Evolutionary conservation across 169 alveolate genomes (phyloP).

Genomic region (Cryptosporidium viatorum): DNA sequence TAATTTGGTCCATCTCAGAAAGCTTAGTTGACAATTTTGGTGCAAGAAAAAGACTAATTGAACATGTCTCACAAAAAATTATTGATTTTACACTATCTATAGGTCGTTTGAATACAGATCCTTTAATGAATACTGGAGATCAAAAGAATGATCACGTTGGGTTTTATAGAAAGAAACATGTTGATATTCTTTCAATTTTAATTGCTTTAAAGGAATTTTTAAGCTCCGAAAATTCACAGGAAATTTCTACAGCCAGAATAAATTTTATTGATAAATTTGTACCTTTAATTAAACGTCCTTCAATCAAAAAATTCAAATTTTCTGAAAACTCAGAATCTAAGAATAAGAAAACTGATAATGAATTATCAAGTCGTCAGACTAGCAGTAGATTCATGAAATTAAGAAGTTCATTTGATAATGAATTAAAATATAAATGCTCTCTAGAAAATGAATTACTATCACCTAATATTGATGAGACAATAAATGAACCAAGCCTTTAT

Average conservation of each 20-base stretch:
- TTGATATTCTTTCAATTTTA: slow-evolving; percentile 16
- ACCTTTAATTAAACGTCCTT: slow-evolving; percentile 2
- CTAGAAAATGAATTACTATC: not conserved
- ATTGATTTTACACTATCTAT: slow-evolving; percentile 3
- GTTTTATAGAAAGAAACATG: slow-evolving; percentile 26
- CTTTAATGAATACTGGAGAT: slow-evolving; percentile 46
- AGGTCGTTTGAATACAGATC: slow-evolving; percentile 18
- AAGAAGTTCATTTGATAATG: slow-evolving; percentile 1
- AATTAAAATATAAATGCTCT: not conserved
- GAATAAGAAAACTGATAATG: not conserved
- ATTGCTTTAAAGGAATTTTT: slow-evolving; percentile 13
- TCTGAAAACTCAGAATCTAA: not conserved
- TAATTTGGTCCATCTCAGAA: slow-evolving; percentile 53
- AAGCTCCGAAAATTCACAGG: slow-evolving; percentile 8
- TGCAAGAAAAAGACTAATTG: slow-evolving; percentile 37
- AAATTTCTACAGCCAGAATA: slow-evolving; percentile 3
- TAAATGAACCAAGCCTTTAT: slow-evolving; percentile 7
- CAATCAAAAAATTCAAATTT: not conserved
- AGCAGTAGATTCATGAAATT: slow-evolving; percentile 2
- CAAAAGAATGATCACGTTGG: not conserved
- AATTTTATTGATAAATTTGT: slow-evolving; percentile 26
- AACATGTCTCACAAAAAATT: slow-evolving; percentile 5
- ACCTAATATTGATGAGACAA: not conserved
- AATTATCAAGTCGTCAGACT: not conserved
- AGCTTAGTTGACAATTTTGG: slow-evolving; percentile 60